phyloP scores from a whole-genome alignment of 768 basidiomycete species.

The Rhodotorula diobovata region DNA sequence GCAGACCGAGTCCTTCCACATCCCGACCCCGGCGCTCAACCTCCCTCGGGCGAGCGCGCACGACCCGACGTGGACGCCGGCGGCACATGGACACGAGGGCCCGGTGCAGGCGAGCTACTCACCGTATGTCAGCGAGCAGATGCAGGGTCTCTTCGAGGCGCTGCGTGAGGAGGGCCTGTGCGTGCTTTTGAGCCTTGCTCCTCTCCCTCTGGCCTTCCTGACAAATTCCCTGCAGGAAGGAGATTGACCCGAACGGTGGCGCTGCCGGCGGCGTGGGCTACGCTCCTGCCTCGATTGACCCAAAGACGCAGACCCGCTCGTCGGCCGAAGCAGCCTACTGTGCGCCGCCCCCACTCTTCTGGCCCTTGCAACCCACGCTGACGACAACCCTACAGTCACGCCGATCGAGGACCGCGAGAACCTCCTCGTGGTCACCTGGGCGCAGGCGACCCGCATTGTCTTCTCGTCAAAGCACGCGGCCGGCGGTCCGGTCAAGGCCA shows the following conservation, averaged over 20 bases:
- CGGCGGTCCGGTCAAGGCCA: background rate
- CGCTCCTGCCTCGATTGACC: background rate
- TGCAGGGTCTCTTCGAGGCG: background rate
- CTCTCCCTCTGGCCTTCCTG: too few relatives aligned
- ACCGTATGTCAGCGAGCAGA: background rate
- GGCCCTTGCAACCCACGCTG: background rate
- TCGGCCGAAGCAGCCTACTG: constrained; percentile 23
- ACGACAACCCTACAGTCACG: constrained; percentile 3
- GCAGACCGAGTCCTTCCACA: constrained; percentile 9
- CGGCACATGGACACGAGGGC: background rate
- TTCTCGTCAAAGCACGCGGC: background rate
- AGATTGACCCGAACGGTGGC: constrained; percentile 13
- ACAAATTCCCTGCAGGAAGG: background rate
- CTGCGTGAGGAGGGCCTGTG: background rate
- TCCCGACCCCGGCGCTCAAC: background rate
- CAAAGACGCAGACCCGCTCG: background rate
- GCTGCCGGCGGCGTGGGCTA: constrained; percentile 3
- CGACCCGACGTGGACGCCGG: background rate
- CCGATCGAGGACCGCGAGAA: constrained; percentile 38
- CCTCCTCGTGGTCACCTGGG: constrained; percentile 49
- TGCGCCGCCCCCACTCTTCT: background rate
- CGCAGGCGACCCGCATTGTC: constrained; percentile 46
- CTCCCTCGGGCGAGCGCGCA: background rate
- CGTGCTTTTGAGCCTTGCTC: background rate
- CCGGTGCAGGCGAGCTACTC: constrained; percentile 5